These are phyloP conservation scores for Aquilaria agallochum DNA, from an alignment of 441 rosid species.

Conservation along the genomic window DNA sequence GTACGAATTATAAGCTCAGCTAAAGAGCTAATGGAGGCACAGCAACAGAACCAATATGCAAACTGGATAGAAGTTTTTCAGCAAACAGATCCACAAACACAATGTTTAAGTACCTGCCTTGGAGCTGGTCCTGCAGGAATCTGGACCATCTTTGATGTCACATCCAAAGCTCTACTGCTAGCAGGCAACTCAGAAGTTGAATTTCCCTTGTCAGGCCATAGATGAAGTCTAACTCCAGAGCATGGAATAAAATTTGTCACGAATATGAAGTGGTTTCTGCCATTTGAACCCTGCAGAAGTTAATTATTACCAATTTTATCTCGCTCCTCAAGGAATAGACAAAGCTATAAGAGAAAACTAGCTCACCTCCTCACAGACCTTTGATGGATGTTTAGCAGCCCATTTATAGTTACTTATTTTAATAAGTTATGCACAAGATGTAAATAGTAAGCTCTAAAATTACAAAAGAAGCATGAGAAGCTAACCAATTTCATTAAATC, in stretches of 20 bases:
- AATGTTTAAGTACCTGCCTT: conserved; percentile 62
- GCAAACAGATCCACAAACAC: conserved; percentile 4
- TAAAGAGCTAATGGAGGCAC: conserved; percentile 7
- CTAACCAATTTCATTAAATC: conserved; percentile 87
- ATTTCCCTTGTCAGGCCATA: conserved; percentile 84
- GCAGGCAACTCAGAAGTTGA: conserved; percentile 48
- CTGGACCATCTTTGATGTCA: conserved; percentile 92
- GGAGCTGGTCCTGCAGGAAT: conserved; percentile 96
- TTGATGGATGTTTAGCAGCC: too few species aligned
- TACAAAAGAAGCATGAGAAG: conserved; percentile 14
- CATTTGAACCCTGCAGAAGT: conserved; percentile 70
- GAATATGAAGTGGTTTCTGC: conserved; percentile 79
- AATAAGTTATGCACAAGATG: too few species aligned
- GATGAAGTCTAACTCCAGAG: conserved; percentile 87
- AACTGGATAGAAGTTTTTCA: conserved; percentile 1
- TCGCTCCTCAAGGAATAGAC: not conserved
- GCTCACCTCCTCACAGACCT: too few species aligned
- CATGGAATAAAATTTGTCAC: conserved; percentile 97
- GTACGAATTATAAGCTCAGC: conserved; percentile 12
- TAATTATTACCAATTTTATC: conserved; percentile 20
- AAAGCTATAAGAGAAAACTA: conserved; percentile 9
- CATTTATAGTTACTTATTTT: too few species aligned
- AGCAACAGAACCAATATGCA: not conserved
- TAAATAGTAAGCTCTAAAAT: not conserved
- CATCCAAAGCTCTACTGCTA: conserved; percentile 62